Conservation (phyloP, 108 stramenopile species). For the Nitzschia sp. region DNA sequence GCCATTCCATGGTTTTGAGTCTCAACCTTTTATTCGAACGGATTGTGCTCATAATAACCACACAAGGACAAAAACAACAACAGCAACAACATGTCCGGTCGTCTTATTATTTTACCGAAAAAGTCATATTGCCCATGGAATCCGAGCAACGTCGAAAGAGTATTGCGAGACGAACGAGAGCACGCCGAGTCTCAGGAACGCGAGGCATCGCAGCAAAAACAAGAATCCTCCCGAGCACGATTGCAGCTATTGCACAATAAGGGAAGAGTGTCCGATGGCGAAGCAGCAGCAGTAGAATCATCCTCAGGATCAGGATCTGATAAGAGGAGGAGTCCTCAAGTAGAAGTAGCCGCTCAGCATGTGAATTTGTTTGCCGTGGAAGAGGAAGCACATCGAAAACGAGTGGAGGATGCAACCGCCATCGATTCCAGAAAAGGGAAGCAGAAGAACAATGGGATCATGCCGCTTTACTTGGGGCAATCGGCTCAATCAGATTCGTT, state of each 20-base stretch:
- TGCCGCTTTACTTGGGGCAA: slow-evolving; percentile 18
- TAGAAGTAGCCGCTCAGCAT: slow-evolving; percentile 9
- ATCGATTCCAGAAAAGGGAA: not conserved
- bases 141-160: slow-evolving; percentile 83
- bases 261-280: not conserved
- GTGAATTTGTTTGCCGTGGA: slow-evolving; percentile 53
- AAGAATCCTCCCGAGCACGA: slow-evolving; percentile 23
- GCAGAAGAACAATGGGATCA: slow-evolving; percentile 1
- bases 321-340: not conserved
- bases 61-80: no score
- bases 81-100: slow-evolving; percentile 69
- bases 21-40: no score
- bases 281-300: not conserved
- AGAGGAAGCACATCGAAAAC: slow-evolving; percentile 29
- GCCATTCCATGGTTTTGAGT: no score
- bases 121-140: slow-evolving; percentile 93
- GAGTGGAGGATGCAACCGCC: not conserved
- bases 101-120: slow-evolving; percentile 86
- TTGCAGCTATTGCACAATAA: not conserved
- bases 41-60: no score
- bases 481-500: slow-evolving; percentile 14
- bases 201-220: slow-evolving; percentile 1
- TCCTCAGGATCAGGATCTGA: no score
- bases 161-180: slow-evolving; percentile 76
- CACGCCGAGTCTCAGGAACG: slow-evolving; percentile 51